These are phyloP conservation scores for Candida awuae DNA, from an alignment of 805 yeast species.

Conservation along the genomic window DNA sequence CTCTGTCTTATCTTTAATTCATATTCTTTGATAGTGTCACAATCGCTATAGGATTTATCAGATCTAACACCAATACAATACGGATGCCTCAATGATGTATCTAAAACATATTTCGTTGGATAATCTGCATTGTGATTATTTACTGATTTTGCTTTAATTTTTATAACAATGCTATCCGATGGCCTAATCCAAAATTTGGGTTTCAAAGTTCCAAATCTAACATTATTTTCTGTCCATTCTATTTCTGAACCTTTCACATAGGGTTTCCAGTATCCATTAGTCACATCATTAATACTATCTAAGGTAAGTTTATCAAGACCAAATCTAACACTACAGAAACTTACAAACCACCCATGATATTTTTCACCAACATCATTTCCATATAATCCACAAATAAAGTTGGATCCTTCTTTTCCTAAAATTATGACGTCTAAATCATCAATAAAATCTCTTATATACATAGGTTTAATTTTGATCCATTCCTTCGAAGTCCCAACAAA, in stretches of 20 bases:
- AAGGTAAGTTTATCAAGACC: constrained; percentile 51
- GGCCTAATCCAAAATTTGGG: constrained; percentile 83
- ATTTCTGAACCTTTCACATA: constrained; percentile 5
- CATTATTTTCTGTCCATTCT: constrained; percentile 13
- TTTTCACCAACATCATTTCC: constrained; percentile 3
- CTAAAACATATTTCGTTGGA: constrained; percentile 46
- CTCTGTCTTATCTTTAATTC: constrained; percentile 19
- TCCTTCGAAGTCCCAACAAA: constrained; percentile 46
- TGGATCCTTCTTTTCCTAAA: constrained; percentile 49
- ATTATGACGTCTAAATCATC: constrained; percentile 75
- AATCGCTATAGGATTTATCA: constrained; percentile 56
- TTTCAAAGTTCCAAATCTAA: constrained; percentile 49
- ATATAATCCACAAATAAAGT: constrained; percentile 6
- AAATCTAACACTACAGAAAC: constrained; percentile 77
- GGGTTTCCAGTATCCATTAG: constrained; percentile 56
- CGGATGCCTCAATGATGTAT: constrained; percentile 67
- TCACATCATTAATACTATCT: constrained; percentile 44
- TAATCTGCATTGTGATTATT: constrained; percentile 33
- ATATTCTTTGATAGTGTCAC: constrained; percentile 51
- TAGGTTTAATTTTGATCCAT: constrained; percentile 94
- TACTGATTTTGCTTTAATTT: constrained; percentile 73
- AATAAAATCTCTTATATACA: constrained; percentile 77
- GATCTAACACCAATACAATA: constrained; percentile 59
- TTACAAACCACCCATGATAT: constrained; percentile 33
- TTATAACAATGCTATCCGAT: constrained; percentile 64